Evolutionary conservation across 1,139 yeast genomes (phyloP), one percentile per base, ranked within the genome.

Genomic region (Zygoascus hellenicus): DNA sequence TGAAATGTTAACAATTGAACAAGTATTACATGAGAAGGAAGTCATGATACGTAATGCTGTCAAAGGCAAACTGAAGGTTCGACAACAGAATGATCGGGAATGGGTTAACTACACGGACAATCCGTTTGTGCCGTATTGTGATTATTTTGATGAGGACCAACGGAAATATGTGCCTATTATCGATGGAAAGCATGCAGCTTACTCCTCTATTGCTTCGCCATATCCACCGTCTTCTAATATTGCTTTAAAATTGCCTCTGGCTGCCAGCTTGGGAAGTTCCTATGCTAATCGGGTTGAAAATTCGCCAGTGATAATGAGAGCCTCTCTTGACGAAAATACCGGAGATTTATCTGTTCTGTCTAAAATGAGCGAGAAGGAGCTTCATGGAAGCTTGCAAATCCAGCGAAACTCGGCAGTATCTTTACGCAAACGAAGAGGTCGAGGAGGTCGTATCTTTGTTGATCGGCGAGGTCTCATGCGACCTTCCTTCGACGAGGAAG

Each of bases 71-170:
- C 73, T 92, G 63, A 79, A 81, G 45, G 81, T 82, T 53, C 74
- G 97, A 48, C 78, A 77, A 50, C 79, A 78, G 47, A 79, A 76
- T 48, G 97, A 92, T 65, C 71, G 73, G 47, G 80, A 79, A 2
- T 90, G 81, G 78, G 76, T 85, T 55, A 92, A 92, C 61, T 75
- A 86, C 48, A 87, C 97, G 1, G 97, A 90, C 67, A 90, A 86
- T 67, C 85, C 95, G n/a, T 79, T 80, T 60, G 86, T 83, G 59
- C 97, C 97, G n/a, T 81, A 76, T 51, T 83, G 88, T 62, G 81
- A 84, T 55, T 76, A 88, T 50, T 74, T 82, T 14, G 73, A 78
- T 49, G 78, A 81, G 33, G 47, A 45, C 17, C 58, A 54, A 15
- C 56, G 56, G 10, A 66, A 70, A 31, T 36, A 43, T 35, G 22